Evolutionary conservation across 768 basidiomycete species (phyloP).

Genomic region (Rhodosporidiobolus sp.): DNA sequence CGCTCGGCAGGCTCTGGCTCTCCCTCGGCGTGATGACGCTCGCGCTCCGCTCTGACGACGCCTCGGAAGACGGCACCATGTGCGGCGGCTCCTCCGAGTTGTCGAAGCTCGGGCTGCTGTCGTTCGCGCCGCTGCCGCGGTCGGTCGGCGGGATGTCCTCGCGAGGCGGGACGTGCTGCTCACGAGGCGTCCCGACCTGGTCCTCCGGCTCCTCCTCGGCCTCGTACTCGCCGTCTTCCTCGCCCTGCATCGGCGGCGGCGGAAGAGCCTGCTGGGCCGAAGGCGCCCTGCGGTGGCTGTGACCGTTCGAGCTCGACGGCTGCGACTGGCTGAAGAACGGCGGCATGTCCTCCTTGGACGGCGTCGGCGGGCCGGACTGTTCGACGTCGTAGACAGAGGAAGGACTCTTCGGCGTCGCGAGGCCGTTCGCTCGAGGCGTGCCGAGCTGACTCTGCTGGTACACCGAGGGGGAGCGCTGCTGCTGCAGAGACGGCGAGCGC

Average conservation of each 20-base stretch:
- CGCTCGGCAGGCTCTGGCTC: neutral
- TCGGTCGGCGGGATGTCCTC: no score
- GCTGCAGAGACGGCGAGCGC: neutral
- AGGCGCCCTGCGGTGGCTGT: neutral
- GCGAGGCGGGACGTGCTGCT: no score
- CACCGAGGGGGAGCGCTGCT: neutral
- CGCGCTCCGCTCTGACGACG: neutral
- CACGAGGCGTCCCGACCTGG: no score
- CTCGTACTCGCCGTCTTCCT: neutral
- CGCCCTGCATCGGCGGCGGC: neutral
- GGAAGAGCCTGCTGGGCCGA: neutral
- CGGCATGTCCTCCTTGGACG: neutral
- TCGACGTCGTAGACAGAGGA: constrained; percentile 1
- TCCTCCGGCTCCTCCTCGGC: no score
- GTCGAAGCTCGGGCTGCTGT: neutral
- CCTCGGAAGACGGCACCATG: neutral
- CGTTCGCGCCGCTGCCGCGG: neutral
- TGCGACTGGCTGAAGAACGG: neutral
- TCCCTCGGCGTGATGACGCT: constrained; percentile 3
- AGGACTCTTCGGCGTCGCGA: neutral
- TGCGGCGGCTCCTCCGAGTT: neutral
- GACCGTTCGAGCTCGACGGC: neutral
- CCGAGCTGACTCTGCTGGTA: no score
- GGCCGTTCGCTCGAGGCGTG: neutral
- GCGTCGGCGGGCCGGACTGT: constrained; percentile 2